phyloP scores from a whole-genome alignment of 1,284 basidiomycete genomes.

The Ceratobasidium sp. region DNA sequence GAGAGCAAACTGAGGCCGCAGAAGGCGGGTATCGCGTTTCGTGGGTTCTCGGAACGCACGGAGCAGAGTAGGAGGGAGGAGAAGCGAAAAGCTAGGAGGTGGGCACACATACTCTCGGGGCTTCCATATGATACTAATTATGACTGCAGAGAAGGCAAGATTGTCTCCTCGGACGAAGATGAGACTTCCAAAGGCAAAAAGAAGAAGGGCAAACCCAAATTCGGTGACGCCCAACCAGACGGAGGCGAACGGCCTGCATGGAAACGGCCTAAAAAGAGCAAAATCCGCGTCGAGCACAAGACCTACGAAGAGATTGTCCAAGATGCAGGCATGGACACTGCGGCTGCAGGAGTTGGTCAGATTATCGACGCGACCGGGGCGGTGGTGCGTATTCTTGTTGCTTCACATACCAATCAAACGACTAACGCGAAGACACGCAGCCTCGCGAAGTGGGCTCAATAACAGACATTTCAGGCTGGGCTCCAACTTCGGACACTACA shows the following conservation, averaged over 20 bases:
- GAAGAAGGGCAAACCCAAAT: slow-evolving; percentile 57
- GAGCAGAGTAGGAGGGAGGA: slow-evolving; percentile 63
- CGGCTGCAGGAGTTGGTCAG: slow-evolving; percentile 69
- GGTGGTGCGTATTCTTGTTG: slow-evolving; percentile 61
- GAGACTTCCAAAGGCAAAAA: slow-evolving; percentile 53
- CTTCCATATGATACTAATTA: not conserved
- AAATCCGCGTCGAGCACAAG: slow-evolving; percentile 87
- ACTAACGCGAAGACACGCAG: slow-evolving; percentile 50
- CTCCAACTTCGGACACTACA: slow-evolving; percentile 80
- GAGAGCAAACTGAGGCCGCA: slow-evolving; percentile 84
- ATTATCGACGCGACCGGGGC: slow-evolving; percentile 95
- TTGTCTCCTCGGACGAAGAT: slow-evolving; percentile 76
- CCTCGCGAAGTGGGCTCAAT: slow-evolving; percentile 82
- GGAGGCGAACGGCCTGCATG: slow-evolving; percentile 70
- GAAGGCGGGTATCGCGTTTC: slow-evolving; percentile 81
- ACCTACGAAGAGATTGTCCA: slow-evolving; percentile 94
- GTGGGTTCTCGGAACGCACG: slow-evolving; percentile 86
- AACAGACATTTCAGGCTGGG: slow-evolving; percentile 81
- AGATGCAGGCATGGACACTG: slow-evolving; percentile 70
- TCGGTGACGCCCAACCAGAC: slow-evolving; percentile 43
- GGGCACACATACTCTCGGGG: slow-evolving; percentile 47
- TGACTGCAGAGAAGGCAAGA: slow-evolving; percentile 56
- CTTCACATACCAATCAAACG: not conserved
- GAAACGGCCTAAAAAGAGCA: slow-evolving; percentile 84
- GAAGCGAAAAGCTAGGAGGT: slow-evolving; percentile 78